Conservation (phyloP, 2,329 filamentous ascomycete species). For the Verticillium nubilum region DNA sequence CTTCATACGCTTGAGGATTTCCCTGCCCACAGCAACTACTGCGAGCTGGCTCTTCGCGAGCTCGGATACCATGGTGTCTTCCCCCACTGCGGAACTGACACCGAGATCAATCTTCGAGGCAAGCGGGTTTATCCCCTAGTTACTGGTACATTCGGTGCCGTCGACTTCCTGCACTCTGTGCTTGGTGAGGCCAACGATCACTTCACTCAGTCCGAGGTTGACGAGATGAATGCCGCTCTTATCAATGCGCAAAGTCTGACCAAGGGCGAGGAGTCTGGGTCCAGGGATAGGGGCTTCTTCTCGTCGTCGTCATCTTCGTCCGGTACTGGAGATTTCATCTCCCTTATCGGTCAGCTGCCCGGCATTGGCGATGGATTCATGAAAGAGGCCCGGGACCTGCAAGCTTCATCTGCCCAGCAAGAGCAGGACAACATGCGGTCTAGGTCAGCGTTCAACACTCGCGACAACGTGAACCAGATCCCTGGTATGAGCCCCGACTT, state of each 20-base stretch:
- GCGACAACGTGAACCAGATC: constrained; percentile 52
- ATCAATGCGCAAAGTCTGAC: constrained; percentile 57
- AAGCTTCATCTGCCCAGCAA: constrained; percentile 56
- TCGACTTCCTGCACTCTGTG: constrained; percentile 80
- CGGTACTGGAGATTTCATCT: constrained; percentile 55
- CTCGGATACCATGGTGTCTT: constrained; percentile 66
- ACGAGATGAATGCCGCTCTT: constrained; percentile 71
- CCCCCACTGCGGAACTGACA: constrained; percentile 62
- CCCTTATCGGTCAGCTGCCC: constrained; percentile 71
- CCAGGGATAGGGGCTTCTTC: constrained; percentile 23
- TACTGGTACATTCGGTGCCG: constrained; percentile 72
- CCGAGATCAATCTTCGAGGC: constrained; percentile 62
- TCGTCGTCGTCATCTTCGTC: constrained; percentile 21
- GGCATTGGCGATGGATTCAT: constrained; percentile 61
- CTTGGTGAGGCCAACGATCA: constrained; percentile 69
- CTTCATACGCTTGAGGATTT: constrained; percentile 69
- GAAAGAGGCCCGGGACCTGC: constrained; percentile 58
- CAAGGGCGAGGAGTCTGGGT: constrained; percentile 21
- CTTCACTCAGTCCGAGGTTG: constrained; percentile 79
- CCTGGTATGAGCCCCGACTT: constrained; percentile 72
- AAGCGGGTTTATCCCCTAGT: constrained; percentile 68
- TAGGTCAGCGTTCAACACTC: constrained; percentile 7
- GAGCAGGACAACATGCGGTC: constrained; percentile 48
- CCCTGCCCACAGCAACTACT: constrained; percentile 79
- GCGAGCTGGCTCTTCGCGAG: constrained; percentile 70